Conservation (phyloP, 2,329 filamentous ascomycete genomes). For the Claviceps fusiformis region DNA sequence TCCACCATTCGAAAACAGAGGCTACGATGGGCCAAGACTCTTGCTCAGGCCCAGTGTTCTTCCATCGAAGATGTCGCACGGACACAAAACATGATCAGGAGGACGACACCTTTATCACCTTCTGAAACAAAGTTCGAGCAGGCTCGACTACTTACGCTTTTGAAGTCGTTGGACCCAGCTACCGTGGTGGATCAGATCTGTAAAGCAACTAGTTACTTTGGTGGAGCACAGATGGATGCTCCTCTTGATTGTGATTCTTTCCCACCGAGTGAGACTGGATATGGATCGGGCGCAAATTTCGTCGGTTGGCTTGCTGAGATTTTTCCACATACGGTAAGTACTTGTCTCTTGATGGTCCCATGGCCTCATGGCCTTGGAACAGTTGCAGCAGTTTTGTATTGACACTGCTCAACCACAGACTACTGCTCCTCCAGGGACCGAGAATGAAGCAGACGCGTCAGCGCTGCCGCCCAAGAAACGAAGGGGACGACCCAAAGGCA, state of each 20-base stretch:
- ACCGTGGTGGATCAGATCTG: conserved; percentile 49
- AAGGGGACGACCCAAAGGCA: conserved; percentile 43
- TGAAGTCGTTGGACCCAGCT: conserved; percentile 40
- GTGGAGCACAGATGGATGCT: conserved; percentile 41
- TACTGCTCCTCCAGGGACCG: background rate
- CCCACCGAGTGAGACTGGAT: conserved; percentile 40
- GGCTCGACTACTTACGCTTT: conserved; percentile 41
- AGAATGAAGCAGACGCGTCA: background rate
- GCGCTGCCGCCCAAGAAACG: conserved; percentile 24
- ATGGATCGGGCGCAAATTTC: conserved; percentile 44
- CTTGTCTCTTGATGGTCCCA: background rate
- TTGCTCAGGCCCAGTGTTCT: background rate
- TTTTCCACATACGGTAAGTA: conserved; percentile 21
- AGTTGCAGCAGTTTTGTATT: background rate
- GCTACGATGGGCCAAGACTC: background rate
- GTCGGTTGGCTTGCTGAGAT: conserved; percentile 51
- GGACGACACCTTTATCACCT: conserved; percentile 14
- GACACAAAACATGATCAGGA: background rate
- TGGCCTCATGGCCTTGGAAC: no score
- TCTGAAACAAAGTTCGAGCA: conserved; percentile 45
- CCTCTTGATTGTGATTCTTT: conserved; percentile 35
- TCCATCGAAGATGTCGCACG: background rate
- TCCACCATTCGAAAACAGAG: conserved; percentile 24
- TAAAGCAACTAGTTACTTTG: conserved; percentile 50
- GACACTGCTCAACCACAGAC: background rate